Conservation (phyloP, 2,329 filamentous ascomycete species). For the Epichloe baconii region DNA sequence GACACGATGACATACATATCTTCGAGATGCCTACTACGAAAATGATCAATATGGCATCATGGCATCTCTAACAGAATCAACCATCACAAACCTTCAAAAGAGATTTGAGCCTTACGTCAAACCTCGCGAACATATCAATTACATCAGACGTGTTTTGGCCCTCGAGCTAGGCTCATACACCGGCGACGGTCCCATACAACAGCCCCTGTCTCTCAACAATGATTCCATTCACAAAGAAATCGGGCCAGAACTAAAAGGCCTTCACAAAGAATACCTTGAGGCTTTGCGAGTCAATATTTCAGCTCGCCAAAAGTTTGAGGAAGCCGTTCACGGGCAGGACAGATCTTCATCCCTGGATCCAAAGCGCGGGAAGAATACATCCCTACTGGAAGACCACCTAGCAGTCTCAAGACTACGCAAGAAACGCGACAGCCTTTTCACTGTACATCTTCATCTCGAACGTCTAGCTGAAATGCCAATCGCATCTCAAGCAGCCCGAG, state of each 20-base stretch:
- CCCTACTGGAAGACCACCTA: conserved; percentile 36
- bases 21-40: neutral
- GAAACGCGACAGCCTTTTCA: conserved; percentile 36
- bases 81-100: conserved; percentile 24
- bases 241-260: conserved; percentile 28
- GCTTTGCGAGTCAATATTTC: conserved; percentile 38
- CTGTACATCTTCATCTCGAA: conserved; percentile 38
- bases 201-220: conserved; percentile 36
- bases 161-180: conserved; percentile 38
- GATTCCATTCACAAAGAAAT: conserved; percentile 21
- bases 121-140: conserved; percentile 41
- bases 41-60: conserved; percentile 10
- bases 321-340: conserved; percentile 15
- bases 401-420: conserved; percentile 36
- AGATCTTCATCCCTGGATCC: neutral
- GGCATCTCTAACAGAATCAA: conserved; percentile 19
- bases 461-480: conserved; percentile 38
- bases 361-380: conserved; percentile 7
- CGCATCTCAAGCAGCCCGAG: conserved; percentile 35
- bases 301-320: conserved; percentile 35
- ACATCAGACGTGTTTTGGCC: conserved; percentile 41
- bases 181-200: conserved; percentile 26
- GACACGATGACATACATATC: neutral
- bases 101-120: conserved; percentile 40
- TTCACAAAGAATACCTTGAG: conserved; percentile 41